Base-by-base conservation (phyloP, 2,329 filamentous ascomycete genomes). In the Lasiodiplodia hormozganensis region DNA sequence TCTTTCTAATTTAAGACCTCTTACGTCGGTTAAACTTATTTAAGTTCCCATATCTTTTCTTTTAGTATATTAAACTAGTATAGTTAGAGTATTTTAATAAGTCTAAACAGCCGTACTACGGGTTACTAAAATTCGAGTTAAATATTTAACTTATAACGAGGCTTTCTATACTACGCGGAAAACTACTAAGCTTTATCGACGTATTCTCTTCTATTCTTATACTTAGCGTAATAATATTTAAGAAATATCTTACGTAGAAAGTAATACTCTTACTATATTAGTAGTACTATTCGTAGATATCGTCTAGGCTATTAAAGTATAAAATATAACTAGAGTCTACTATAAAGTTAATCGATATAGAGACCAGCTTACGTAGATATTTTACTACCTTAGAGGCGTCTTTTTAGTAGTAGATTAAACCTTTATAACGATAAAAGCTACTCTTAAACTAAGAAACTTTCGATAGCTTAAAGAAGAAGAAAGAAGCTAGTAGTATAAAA, bases 381-480 rank as follows among this genome's bases (percentile, higher is more conserved):
- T 4, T 52, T 12, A 21, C n/a, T 7, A 23, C 49, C 23, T 52
- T 7, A 0, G 49, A 25, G 49, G 49, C 49, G 21, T 52, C 21
- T 25, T 7, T 23, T 23, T 8, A 23, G 21, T 23, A 23, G 21
- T 23, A 23, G n/a, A 23, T 52, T 21, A 23, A 52, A 12, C 49
- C 49, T 52, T 52, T 8, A 23, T 23, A 52, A 23, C 49, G n/a
- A 52, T 52, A 52, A 11, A 52, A 23, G 18, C 49, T 23, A 25
- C 23, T 2, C 21, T 52, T 23, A 23, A 52, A 52, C 21, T 23
- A 23, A 6, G 21, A 23, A 1, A 52, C 4, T 4, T 25, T 23
- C n/a, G 49, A 52, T 23, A 52, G 49, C 49, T 52, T 23, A 23
- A 52, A 52, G 49, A 52, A 52, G 10, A 52, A 52, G 49, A 23